Conservation (phyloP, 2,329 filamentous ascomycete species). For the Mariannaea sp. region DNA sequence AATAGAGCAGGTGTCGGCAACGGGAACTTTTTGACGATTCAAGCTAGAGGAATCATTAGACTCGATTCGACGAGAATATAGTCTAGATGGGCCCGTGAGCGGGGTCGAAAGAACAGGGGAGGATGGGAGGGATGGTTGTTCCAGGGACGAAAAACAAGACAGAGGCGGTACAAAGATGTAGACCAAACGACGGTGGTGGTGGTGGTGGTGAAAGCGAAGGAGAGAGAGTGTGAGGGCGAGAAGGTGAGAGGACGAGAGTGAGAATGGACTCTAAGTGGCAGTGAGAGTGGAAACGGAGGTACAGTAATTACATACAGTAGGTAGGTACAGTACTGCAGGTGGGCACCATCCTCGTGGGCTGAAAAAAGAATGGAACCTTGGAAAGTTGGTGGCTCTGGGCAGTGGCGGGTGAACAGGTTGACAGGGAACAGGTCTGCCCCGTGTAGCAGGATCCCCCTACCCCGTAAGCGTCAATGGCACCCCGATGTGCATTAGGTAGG, state of each 20-base stretch:
- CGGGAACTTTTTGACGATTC: background rate
- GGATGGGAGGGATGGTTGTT: no score
- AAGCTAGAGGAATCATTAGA: background rate
- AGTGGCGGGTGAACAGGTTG: no score
- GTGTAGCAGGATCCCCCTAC: no score
- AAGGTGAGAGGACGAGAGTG: constrained; percentile 1
- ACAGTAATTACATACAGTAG: no score
- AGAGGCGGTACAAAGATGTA: background rate
- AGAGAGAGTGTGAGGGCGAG: constrained; percentile 3
- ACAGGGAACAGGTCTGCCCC: no score
- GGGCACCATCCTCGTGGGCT: no score
- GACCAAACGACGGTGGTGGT: background rate
- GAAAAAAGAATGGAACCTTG: no score
- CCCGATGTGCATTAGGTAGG: no score
- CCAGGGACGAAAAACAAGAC: background rate
- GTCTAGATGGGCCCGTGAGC: background rate
- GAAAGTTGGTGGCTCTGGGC: no score
- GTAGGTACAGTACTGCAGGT: no score
- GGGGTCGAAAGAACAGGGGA: background rate
- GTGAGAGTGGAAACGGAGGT: background rate
- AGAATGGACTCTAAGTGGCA: background rate
- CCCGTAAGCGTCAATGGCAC: no score
- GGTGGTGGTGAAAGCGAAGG: background rate
- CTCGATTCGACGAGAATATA: background rate
- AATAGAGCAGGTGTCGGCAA: constrained; percentile 7